Evolutionary conservation across 371 early-diverging fungal genomes (phyloP).

Genomic region (Circinella umbellata): DNA sequence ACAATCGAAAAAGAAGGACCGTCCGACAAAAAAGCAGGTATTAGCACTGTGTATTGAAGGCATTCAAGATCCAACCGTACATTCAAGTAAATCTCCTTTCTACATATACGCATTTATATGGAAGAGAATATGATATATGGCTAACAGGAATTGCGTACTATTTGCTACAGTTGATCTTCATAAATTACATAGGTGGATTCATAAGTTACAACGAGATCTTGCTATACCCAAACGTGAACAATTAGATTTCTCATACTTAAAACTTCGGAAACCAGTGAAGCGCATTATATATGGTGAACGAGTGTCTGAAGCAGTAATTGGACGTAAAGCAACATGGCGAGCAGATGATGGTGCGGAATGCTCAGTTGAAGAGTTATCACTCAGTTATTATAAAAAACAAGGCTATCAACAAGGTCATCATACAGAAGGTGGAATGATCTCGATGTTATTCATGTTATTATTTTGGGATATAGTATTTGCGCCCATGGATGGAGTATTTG

Average conservation of each 20-base stretch:
- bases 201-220: slow-evolving; percentile 53
- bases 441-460: slow-evolving; percentile 64
- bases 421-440: slow-evolving; percentile 67
- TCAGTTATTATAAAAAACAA: slow-evolving; percentile 61
- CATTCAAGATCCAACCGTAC: slow-evolving; percentile 59
- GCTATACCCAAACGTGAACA: slow-evolving; percentile 59
- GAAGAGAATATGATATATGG: too few relatives aligned
- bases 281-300: slow-evolving; percentile 51
- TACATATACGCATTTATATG: background rate
- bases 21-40: slow-evolving; percentile 52
- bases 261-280: slow-evolving; percentile 47
- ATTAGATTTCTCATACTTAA: slow-evolving; percentile 60
- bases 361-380: slow-evolving; percentile 63
- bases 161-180: slow-evolving; percentile 37
- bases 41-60: slow-evolving; percentile 57
- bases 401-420: slow-evolving; percentile 67
- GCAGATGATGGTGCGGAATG: slow-evolving; percentile 58
- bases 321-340: slow-evolving; percentile 52
- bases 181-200: slow-evolving; percentile 44
- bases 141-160: background rate
- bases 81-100: slow-evolving; percentile 36
- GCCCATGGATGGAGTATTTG: slow-evolving; percentile 72
- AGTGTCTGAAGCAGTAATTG: slow-evolving; percentile 31
- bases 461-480: slow-evolving; percentile 81
- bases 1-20: slow-evolving; percentile 51